These are phyloP conservation scores for Suillus subaureus DNA, from an alignment of 768 basidiomycete species.

Conservation along the genomic window DNA sequence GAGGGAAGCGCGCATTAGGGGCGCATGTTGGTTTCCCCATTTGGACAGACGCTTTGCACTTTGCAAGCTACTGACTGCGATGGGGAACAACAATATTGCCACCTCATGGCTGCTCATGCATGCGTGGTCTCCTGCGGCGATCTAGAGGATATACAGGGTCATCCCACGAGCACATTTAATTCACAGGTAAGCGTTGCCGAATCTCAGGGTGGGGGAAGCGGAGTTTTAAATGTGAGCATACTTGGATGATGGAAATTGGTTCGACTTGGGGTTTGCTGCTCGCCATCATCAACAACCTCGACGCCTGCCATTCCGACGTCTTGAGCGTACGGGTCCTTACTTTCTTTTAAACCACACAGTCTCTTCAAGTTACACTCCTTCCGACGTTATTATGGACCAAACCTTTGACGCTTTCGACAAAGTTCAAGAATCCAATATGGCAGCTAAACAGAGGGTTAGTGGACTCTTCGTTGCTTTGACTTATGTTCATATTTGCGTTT, in stretches of 20 bases:
- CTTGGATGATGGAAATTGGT: constrained; percentile 13
- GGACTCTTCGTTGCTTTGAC: not conserved
- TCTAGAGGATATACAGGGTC: not conserved
- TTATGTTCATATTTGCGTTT: constrained; percentile 9
- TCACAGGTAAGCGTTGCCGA: not conserved
- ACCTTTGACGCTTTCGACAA: constrained; percentile 28
- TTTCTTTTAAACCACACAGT: constrained; percentile 38
- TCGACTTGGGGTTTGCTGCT: constrained; percentile 25
- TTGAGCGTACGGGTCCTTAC: constrained; percentile 33
- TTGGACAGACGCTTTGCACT: constrained; percentile 2
- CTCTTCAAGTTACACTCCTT: constrained; percentile 39
- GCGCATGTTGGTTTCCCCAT: not conserved
- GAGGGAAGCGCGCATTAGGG: not conserved
- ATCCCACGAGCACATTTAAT: not conserved
- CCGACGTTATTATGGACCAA: constrained; percentile 41
- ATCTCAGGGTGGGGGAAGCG: constrained; percentile 15
- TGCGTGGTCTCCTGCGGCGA: not conserved
- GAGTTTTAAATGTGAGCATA: constrained; percentile 26
- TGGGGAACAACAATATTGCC: not conserved
- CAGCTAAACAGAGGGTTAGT: constrained; percentile 47
- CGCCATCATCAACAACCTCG: constrained; percentile 25
- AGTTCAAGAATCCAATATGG: constrained; percentile 31
- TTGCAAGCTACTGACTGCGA: not conserved
- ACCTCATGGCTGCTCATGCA: not conserved
- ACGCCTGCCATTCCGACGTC: constrained; percentile 22